Evolutionary conservation across 2,329 filamentous ascomycete species (phyloP).

Genomic region (Ophiostoma angusticollis): DNA sequence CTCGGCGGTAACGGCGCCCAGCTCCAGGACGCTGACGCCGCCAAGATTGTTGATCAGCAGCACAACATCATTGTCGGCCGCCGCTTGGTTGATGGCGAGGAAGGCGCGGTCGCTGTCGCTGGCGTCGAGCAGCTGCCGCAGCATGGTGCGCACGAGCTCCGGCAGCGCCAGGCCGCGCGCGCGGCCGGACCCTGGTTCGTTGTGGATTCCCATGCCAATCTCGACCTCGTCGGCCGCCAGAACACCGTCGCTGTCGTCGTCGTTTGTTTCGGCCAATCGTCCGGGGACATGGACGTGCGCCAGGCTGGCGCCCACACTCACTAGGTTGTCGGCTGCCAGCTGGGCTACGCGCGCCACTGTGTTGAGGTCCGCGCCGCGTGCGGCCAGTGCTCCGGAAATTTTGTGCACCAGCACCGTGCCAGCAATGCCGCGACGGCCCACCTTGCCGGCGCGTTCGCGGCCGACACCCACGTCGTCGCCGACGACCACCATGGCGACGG

Average conservation of each 20-base stretch:
- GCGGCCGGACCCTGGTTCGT: slow-evolving; percentile 47
- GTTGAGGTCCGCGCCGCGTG: slow-evolving; percentile 50
- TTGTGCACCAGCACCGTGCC: slow-evolving; percentile 83
- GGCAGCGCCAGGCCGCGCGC: slow-evolving; percentile 38
- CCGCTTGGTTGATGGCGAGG: slow-evolving; percentile 45
- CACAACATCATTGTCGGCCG: slow-evolving; percentile 51
- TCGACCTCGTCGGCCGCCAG: slow-evolving; percentile 46
- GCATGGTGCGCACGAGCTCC: slow-evolving; percentile 49
- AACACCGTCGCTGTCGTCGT: slow-evolving; percentile 36
- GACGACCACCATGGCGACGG: slow-evolving; percentile 81
- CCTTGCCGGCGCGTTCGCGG: slow-evolving; percentile 70
- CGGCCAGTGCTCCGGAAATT: slow-evolving; percentile 72
- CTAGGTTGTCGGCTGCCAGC: slow-evolving; percentile 59
- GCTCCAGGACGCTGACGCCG: slow-evolving; percentile 57
- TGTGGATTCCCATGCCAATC: slow-evolving; percentile 69
- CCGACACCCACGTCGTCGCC: slow-evolving; percentile 89
- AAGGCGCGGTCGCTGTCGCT: slow-evolving; percentile 60
- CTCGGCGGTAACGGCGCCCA: slow-evolving; percentile 59
- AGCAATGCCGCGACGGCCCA: slow-evolving; percentile 78
- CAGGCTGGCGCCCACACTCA: slow-evolving; percentile 74
- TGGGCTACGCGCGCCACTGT: slow-evolving; percentile 63
- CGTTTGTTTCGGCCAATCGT: slow-evolving; percentile 35
- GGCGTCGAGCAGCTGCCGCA: slow-evolving; percentile 54
- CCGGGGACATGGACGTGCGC: slow-evolving; percentile 92
- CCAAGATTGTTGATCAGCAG: slow-evolving; percentile 69